Evolutionary conservation across 345 rosid genomes (phyloP).

Genomic region (Bruguiera sexangula): DNA sequence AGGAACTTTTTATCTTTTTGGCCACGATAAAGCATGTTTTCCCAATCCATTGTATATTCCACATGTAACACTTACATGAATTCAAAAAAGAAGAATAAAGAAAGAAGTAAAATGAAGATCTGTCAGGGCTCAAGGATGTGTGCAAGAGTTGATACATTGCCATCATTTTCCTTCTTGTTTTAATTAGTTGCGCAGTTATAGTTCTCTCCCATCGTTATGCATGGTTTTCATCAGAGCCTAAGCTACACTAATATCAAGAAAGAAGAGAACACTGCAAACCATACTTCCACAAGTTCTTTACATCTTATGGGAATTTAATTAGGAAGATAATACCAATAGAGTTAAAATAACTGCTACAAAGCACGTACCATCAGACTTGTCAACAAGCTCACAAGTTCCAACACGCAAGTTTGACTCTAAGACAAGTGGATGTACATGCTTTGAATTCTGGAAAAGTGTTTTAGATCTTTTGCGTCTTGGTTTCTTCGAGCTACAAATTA

Average conservation of each 20-base stretch:
- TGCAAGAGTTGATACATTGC: not conserved
- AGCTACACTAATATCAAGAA: no score
- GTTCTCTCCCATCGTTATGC: no score
- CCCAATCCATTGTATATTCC: not conserved
- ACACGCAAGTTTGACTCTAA: constrained; percentile 40
- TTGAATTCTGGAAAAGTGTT: constrained; percentile 51
- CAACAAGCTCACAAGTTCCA: constrained; percentile 48
- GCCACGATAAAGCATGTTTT: not conserved
- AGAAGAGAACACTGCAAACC: no score
- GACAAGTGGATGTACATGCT: constrained; percentile 55
- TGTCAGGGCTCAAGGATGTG: no score
- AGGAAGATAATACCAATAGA: not conserved
- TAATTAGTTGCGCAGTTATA: no score
- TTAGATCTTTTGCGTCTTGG: constrained; percentile 53
- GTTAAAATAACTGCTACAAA: not conserved
- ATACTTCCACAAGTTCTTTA: no score
- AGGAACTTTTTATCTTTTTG: no score
- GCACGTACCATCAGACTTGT: constrained; percentile 58
- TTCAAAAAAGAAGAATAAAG: no score
- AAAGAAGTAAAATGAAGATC: no score
- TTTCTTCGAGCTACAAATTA: constrained; percentile 61
- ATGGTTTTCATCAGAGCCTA: no score
- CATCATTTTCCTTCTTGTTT: no score
- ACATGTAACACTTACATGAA: not conserved
- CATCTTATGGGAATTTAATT: no score